A percentile compares a stretch with the other conserved stretches of the same genome.
Evolutionary conservation across 2,329 filamentous ascomycete species (phyloP).

Genomic region (Metarhizium humberi): DNA sequence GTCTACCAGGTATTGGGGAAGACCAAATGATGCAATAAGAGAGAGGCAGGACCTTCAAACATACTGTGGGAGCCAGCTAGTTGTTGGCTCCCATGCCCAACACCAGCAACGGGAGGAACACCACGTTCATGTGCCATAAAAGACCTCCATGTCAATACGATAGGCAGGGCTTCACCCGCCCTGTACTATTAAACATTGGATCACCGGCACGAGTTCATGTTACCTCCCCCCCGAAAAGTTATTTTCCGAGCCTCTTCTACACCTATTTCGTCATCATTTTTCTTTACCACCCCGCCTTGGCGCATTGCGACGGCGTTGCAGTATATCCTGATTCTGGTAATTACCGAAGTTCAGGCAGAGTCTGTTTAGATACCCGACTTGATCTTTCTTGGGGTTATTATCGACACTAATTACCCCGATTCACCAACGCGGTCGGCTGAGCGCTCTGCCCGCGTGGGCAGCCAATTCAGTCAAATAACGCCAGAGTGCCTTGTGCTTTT

Average conservation of each 20-base stretch:
- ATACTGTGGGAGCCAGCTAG: neutral
- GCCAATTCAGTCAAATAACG: neutral
- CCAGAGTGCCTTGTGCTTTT: neutral
- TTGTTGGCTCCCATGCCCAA: neutral
- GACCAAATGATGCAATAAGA: slow-evolving; percentile 29
- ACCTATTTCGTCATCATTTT: slow-evolving; percentile 1
- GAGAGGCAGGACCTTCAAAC: neutral
- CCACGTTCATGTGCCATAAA: neutral
- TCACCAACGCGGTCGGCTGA: neutral
- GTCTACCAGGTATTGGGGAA: slow-evolving; percentile 34
- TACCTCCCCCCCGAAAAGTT: neutral
- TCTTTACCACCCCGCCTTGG: neutral
- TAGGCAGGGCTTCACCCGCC: neutral
- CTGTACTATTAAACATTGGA: neutral
- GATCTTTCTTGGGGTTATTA: neutral
- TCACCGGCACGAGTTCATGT: neutral
- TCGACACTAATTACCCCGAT: neutral
- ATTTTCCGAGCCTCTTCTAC: neutral
- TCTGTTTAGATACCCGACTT: neutral
- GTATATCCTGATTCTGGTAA: slow-evolving; percentile 2
- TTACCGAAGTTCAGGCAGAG: neutral
- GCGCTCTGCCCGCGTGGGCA: neutral
- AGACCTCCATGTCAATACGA: neutral
- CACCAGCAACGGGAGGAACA: neutral
- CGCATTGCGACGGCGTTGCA: slow-evolving; percentile 8